Percentiles rank a stretch among this genome's conserved stretches.
phyloP scores from a whole-genome alignment of 768 basidiomycete species.

The Naganishia kalamii region DNA sequence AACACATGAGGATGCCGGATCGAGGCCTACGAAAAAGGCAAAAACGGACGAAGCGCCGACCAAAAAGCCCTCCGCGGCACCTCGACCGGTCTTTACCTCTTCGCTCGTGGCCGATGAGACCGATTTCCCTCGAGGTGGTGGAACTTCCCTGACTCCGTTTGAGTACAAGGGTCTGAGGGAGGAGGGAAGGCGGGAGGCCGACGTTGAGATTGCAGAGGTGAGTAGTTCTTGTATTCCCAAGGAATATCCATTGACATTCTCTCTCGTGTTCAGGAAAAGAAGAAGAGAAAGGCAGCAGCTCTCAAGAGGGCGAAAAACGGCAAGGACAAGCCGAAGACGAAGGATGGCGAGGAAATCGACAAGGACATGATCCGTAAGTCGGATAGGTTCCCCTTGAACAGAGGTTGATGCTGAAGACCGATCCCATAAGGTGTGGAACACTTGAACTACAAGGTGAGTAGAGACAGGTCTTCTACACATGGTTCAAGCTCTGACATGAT shows the following conservation, averaged over 20 bases:
- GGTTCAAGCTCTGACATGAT: slow-evolving; percentile 40
- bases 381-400: neutral
- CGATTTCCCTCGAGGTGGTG: slow-evolving; percentile 93
- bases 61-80: slow-evolving; percentile 13
- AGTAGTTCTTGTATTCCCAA: neutral
- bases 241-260: neutral
- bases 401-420: too few species aligned
- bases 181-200: slow-evolving; percentile 77
- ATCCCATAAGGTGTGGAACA: slow-evolving; percentile 62
- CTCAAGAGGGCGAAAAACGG: neutral
- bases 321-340: slow-evolving; percentile 42
- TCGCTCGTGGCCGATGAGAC: slow-evolving; percentile 56
- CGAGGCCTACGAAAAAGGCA: slow-evolving; percentile 3
- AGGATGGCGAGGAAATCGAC: slow-evolving; percentile 35
- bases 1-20: slow-evolving; percentile 1
- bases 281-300: slow-evolving; percentile 45
- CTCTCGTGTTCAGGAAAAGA: slow-evolving; percentile 45
- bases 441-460: slow-evolving; percentile 68
- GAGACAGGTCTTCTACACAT: slow-evolving; percentile 48
- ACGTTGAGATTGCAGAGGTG: slow-evolving; percentile 58
- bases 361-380: slow-evolving; percentile 53
- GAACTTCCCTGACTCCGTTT: slow-evolving; percentile 75
- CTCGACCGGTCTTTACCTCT: slow-evolving; percentile 40
- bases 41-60: neutral
- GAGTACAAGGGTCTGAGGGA: slow-evolving; percentile 80